Base-by-base conservation (phyloP, 176 grass and related monocot species). In the Oryza meridionalis region DNA sequence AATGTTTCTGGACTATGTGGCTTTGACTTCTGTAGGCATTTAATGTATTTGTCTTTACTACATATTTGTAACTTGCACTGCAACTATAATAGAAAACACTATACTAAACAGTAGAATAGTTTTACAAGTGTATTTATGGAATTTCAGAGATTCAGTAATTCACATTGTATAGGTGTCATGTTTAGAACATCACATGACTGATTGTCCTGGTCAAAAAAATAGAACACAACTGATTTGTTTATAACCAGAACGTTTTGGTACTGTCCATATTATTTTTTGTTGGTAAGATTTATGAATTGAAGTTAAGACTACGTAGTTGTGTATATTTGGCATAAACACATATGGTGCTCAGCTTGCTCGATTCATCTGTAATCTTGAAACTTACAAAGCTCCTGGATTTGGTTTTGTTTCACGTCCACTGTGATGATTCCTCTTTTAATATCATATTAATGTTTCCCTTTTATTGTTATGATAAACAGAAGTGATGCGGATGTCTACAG, bases 401-500 rank as follows among this genome's bases (percentile, higher is more conserved):
- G 15, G 14, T 67, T 64, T 29, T 55, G 9, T 68, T 58, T 80
- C 11, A 69, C 55, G 63, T 49, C 13, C 4, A 50, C 16, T 82
- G 42, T 33, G 11, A 55, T 21, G 17, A n/a, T 37, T 72, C 0
- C 68, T 27, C 79, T 49, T 25, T 38, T 51, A 40, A 19, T 19
- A 32, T 24, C n/a, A 64, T 73, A 51, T 69, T 79, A 51, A 90
- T 32, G 8, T 16, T 69, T 25, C 61, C 21, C 10, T 72, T 59
- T 75, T 58, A 9, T 70, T 16, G 5, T 79, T 73, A 38, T 83
- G 64, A 44, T 89, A 9, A 74, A 50, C 84, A 94, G 91, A 21
- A 40, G 35, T 15, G 88, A 89, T 43, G 91, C 77, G 65, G 93
- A 99, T 87, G 93, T 87, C 55, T 98, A 98, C 79, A 90, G 87